Evolutionary conservation across 1,284 basidiomycete genomes (phyloP).

Genomic region (Ceratobasidium sp.): DNA sequence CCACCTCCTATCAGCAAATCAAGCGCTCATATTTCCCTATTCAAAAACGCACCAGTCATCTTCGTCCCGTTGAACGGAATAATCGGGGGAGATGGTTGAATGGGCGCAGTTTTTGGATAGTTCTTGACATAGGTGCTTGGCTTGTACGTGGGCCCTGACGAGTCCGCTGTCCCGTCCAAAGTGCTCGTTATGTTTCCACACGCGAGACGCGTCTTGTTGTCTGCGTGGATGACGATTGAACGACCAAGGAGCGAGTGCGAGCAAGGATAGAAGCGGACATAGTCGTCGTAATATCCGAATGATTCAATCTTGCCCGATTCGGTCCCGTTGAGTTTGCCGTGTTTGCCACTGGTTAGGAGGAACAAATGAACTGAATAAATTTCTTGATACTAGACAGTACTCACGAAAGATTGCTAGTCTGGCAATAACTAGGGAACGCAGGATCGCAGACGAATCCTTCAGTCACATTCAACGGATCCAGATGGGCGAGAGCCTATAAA

Average conservation of each 20-base stretch:
- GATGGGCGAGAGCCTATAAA: slow-evolving; percentile 49
- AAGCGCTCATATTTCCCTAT: background rate
- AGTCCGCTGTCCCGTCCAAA: slow-evolving; percentile 50
- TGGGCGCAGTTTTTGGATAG: slow-evolving; percentile 43
- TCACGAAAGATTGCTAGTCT: slow-evolving; percentile 50
- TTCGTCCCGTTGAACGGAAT: slow-evolving; percentile 28
- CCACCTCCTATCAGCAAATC: background rate
- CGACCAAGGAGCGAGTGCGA: slow-evolving; percentile 51
- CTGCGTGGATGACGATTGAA: slow-evolving; percentile 50
- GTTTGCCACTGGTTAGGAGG: slow-evolving; percentile 48
- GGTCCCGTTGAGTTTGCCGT: slow-evolving; percentile 50
- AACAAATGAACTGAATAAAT: background rate
- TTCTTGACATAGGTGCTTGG: slow-evolving; percentile 46
- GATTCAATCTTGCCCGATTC: slow-evolving; percentile 36
- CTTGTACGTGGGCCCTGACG: slow-evolving; percentile 39
- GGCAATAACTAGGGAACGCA: slow-evolving; percentile 50
- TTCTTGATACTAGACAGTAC: background rate
- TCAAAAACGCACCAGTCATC: slow-evolving; percentile 14
- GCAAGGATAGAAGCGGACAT: slow-evolving; percentile 51
- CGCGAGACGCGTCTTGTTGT: slow-evolving; percentile 50
- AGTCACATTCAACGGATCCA: slow-evolving; percentile 50
- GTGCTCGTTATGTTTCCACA: slow-evolving; percentile 52
- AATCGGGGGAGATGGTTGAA: slow-evolving; percentile 8
- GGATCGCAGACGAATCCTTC: slow-evolving; percentile 50
- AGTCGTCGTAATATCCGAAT: slow-evolving; percentile 48